Base-by-base conservation (phyloP, 306 rosid species). In the Medicago arabica region DNA sequence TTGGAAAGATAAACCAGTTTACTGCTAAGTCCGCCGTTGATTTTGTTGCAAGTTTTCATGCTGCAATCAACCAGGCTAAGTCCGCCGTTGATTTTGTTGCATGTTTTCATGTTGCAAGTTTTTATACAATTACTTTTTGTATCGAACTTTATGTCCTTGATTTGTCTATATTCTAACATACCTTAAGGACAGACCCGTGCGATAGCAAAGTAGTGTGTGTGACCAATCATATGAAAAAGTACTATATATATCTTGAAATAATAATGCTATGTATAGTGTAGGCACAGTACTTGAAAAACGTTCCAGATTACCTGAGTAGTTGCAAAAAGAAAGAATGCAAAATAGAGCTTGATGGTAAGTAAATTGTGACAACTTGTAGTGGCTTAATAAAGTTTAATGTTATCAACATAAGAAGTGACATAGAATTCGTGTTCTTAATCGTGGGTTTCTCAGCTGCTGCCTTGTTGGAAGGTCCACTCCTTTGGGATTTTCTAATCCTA, bases 321-420 rank as follows among this genome's bases (percentile, higher is more conserved):
- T 91, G 98, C 93, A 87, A 79, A 75, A 94, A 78, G 31, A 82
- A 79, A 51, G 86, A 87, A 62, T 89, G 96, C 85, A 76, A 81
- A 65, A 43, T 67, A 44, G 9, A 51, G 1, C 15, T 2, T 1
- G 68, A 80, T 19, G 86, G 90, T 11, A 75, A 44, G 23, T 88
- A 92, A 54, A 11, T 0, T 40, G 71, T 41, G 10, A 55, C 67
- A 62, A 86, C 92, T 3, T 91, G 96, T 78, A 82, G 79, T 73
- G 97, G 94, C 36, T 61, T 91, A 15, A 31, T 94, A 70, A 38
- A 85, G 62, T 94, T 94, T 74, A 97, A 94, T 76, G 93, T 91
- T 2, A 66, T 91, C 71, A 94, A 94, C 88, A 87, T 94, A 55
- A 78, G 98, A 81, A 94, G 89, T 4, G 90, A 94, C 85, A 88